phyloP scores from a whole-genome alignment of 2,329 filamentous ascomycete genomes.

The Xylariaceae sp. region DNA sequence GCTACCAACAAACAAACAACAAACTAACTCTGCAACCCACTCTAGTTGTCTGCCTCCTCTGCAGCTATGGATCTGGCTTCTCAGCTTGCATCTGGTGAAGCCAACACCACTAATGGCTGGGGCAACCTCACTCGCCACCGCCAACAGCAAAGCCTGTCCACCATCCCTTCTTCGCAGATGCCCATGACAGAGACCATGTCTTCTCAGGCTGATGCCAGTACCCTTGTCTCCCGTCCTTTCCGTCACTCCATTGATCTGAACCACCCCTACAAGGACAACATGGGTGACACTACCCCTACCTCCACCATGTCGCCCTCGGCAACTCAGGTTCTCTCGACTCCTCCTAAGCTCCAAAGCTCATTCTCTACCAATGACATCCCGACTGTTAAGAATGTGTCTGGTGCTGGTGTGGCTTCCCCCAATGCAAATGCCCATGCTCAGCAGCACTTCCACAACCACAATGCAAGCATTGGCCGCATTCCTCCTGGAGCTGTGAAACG shows the following conservation, averaged over 20 bases:
- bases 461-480: constrained; percentile 76
- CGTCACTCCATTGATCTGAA: constrained; percentile 58
- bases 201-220: constrained; percentile 42
- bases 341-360: constrained; percentile 77
- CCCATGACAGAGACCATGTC: constrained; percentile 36
- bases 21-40: constrained; percentile 32
- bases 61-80: constrained; percentile 77
- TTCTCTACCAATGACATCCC: constrained; percentile 89
- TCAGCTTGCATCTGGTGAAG: constrained; percentile 57
- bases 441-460: constrained; percentile 70
- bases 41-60: constrained; percentile 74
- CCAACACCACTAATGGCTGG: constrained; percentile 49
- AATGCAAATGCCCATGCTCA: constrained; percentile 57
- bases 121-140: constrained; percentile 65
- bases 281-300: constrained; percentile 35
- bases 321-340: constrained; percentile 54
- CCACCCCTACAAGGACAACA: constrained; percentile 37
- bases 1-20: constrained; percentile 5
- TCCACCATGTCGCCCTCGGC: constrained; percentile 44
- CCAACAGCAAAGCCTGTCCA: constrained; percentile 56
- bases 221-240: constrained; percentile 46
- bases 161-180: constrained; percentile 38
- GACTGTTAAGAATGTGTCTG: constrained; percentile 64
- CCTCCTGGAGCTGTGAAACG: constrained; percentile 64
- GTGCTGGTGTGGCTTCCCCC: constrained; percentile 32